phyloP scores from a whole-genome alignment of 2,329 filamentous ascomycete genomes.

The Claviceps sp. region DNA sequence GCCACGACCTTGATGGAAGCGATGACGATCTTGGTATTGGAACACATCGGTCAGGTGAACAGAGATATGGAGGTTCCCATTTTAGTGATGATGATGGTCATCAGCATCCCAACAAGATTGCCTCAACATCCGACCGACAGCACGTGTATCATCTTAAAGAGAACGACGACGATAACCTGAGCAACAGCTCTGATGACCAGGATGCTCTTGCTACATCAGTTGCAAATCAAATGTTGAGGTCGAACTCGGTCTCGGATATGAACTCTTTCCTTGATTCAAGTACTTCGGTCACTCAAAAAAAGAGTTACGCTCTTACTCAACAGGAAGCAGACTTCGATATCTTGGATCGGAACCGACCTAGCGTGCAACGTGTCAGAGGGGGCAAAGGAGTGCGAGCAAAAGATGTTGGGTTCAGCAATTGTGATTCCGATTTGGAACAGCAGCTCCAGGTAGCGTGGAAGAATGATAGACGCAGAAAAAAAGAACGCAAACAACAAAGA shows the following conservation, averaged over 20 bases:
- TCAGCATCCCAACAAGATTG: not conserved
- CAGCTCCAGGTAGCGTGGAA: conserved; percentile 46
- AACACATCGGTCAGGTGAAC: not conserved
- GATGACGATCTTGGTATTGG: conserved; percentile 9
- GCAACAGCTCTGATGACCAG: conserved; percentile 10
- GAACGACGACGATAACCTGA: not conserved
- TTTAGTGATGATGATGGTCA: not conserved
- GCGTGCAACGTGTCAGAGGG: conserved; percentile 43
- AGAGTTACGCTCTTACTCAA: not conserved
- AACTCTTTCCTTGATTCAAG: not conserved
- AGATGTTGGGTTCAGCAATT: conserved; percentile 35
- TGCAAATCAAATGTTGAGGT: conserved; percentile 10
- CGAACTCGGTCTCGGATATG: not conserved
- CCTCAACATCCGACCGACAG: not conserved
- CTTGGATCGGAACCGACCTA: conserved; percentile 68
- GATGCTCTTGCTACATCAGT: conserved; percentile 14
- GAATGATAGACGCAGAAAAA: conserved; percentile 60
- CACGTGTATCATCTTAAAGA: not conserved
- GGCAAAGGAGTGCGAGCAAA: conserved; percentile 47
- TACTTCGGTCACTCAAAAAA: not conserved
- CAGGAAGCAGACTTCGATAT: conserved; percentile 61
- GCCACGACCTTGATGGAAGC: conserved; percentile 15
- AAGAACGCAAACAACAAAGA: conserved; percentile 53
- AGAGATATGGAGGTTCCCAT: not conserved
- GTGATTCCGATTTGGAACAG: conserved; percentile 55